Evolutionary conservation across 192 early-diverging fungal species (phyloP).

Genomic region (Thamnidium elegans): DNA sequence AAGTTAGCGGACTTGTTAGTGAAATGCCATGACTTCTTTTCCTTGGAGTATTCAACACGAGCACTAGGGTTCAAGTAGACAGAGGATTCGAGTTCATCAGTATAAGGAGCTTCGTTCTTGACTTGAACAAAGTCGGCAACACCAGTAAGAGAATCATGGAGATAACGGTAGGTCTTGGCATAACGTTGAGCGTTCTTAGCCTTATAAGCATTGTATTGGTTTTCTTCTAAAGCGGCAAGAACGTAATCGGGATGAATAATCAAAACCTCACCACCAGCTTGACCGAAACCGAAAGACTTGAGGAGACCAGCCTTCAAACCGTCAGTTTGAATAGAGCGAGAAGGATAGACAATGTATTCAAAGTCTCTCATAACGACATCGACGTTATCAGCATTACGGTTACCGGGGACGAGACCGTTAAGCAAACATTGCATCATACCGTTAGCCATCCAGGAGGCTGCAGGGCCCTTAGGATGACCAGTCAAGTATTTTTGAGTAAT

Average conservation of each 20-base stretch:
- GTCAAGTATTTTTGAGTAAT: slow-evolving; percentile 94
- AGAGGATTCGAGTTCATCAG: slow-evolving; percentile 67
- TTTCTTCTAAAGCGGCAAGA: slow-evolving; percentile 66
- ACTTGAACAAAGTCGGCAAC: slow-evolving; percentile 78
- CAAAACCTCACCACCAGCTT: slow-evolving; percentile 88
- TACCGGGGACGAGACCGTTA: slow-evolving; percentile 86
- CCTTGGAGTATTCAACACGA: slow-evolving; percentile 76
- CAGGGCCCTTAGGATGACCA: slow-evolving; percentile 96
- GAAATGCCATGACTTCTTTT: slow-evolving; percentile 68
- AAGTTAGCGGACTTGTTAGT: slow-evolving; percentile 41
- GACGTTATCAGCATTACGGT: slow-evolving; percentile 88
- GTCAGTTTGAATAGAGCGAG: slow-evolving; percentile 82
- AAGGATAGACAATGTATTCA: slow-evolving; percentile 80
- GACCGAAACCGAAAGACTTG: slow-evolving; percentile 95
- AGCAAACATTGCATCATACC: slow-evolving; percentile 83
- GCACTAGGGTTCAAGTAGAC: slow-evolving; percentile 89
- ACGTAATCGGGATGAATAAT: slow-evolving; percentile 88
- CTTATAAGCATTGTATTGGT: slow-evolving; percentile 70
- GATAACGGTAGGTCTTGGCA: slow-evolving; percentile 81
- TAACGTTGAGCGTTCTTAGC: slow-evolving; percentile 68
- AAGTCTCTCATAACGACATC: slow-evolving; percentile 71
- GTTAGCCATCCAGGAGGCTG: slow-evolving; percentile 97
- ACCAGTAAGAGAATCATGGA: slow-evolving; percentile 85
- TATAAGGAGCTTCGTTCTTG: slow-evolving; percentile 86
- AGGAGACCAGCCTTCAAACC: slow-evolving; percentile 88